Base-by-base conservation (phyloP, 495 filamentous ascomycete species). In the Hypomontagnella submonticulosa region DNA sequence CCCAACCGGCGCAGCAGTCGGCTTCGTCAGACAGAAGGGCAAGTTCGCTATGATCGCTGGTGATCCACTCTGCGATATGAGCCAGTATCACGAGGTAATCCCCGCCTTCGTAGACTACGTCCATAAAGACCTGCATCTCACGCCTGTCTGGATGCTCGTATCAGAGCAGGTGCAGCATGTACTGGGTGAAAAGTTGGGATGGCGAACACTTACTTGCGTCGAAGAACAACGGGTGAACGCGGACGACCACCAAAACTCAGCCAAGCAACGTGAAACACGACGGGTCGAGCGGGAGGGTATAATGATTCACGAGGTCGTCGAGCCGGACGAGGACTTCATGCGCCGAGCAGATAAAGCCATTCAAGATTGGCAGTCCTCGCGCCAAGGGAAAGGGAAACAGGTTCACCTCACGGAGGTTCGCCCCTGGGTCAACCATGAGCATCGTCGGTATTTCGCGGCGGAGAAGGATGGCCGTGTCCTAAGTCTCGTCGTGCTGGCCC, bases 371-470 rank as follows among this genome's bases (percentile, higher is more conserved):
- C 81, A 88, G 16, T 63, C 73, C 32, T 82, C 81, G 74, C 85
- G 89, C 63, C 88, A 90, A 72, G 87, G 87, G 53, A 41, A 36
- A 15, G 85, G 83, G 6, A 62, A 46, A 23, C 88, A 90, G 69
- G 84, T 90, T 50, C 89, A 90, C 67, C 79, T 91, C 23, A 90
- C 88, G 0, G 83, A 89, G 50, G 87, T 90, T 65, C 80, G 81
- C 16, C 88, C 88, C 5, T 91, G 88, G 88, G 77, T 84, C 52
- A 88, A 91, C 63, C 69, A 76, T 43, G 76, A 80, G 43, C 89
- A 91, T 69, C 82, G 88, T 16, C 85, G 88, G 72, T 90, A 90
- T 75, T 87, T 87, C 76, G 88, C 88, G 66, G 84, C 87, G 7
- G 54, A 74, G 19, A 84, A 85, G 62, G 77, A 79, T 43, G 71